Percentiles rank a stretch among this genome's conserved stretches.
Evolutionary conservation across 805 yeast genomes (phyloP).

Genomic region (Pichia insulana): DNA sequence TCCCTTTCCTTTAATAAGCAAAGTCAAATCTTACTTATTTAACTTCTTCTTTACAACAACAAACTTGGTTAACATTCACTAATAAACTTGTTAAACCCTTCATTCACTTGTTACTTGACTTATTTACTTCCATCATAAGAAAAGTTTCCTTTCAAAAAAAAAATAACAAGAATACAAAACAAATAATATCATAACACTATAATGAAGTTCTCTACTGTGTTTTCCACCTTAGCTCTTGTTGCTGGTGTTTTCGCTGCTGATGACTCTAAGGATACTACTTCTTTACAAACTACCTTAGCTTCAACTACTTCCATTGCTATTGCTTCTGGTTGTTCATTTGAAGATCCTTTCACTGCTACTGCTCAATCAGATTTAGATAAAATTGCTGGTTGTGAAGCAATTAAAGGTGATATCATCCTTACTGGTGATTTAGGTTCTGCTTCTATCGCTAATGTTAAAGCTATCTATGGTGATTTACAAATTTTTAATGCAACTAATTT

Average conservation of each 20-base stretch:
- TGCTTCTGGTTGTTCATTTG: constrained; percentile 59
- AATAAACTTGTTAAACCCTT: no score
- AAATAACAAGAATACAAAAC: not conserved
- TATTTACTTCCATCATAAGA: no score
- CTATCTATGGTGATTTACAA: constrained; percentile 66
- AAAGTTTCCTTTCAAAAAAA: not conserved
- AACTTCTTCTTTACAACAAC: not conserved
- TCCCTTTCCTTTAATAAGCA: not conserved
- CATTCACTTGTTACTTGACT: no score
- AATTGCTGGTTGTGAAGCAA: constrained; percentile 64
- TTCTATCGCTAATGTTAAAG: constrained; percentile 65
- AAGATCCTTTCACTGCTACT: constrained; percentile 58
- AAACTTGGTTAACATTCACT: not conserved
- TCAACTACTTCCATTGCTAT: constrained; percentile 39
- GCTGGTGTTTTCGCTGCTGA: constrained; percentile 24
- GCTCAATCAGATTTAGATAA: constrained; percentile 71
- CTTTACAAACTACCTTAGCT: constrained; percentile 44
- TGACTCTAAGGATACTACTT: constrained; percentile 32
- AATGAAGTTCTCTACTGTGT: constrained; percentile 48
- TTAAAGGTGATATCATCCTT: constrained; percentile 72
- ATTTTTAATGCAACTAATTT: constrained; percentile 59
- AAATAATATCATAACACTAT: not conserved
- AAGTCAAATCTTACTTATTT: not conserved
- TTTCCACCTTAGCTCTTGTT: constrained; percentile 39
- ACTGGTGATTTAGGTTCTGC: constrained; percentile 56